These are phyloP conservation scores for Asterophora lycoperdoides DNA, from an alignment of 768 basidiomycete genomes.

Conservation along the genomic window DNA sequence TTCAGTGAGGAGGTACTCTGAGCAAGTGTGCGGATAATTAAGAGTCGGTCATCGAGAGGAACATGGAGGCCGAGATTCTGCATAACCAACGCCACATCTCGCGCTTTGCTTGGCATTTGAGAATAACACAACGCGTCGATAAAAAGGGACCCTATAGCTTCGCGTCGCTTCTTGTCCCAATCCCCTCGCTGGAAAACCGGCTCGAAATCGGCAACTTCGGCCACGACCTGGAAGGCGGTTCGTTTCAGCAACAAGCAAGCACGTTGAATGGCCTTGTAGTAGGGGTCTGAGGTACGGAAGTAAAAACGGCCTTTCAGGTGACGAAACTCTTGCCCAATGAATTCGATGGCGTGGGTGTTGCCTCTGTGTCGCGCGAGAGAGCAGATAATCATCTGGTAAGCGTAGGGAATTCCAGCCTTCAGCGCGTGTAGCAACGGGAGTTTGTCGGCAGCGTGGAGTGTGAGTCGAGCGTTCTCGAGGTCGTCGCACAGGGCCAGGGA, in stretches of 20 bases:
- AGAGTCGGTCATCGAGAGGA: conserved; percentile 24
- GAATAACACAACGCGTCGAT: conserved; percentile 34
- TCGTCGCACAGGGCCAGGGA: conserved; percentile 8
- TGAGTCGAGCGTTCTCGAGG: conserved; percentile 10
- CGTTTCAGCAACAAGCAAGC: conserved; percentile 12
- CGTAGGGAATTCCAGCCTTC: conserved; percentile 20
- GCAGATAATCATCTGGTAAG: conserved; percentile 35
- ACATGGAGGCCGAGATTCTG: conserved; percentile 30
- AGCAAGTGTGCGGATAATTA: conserved; percentile 42
- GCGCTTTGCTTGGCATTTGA: conserved; percentile 31
- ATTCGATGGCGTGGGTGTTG: conserved; percentile 30
- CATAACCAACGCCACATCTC: conserved; percentile 37
- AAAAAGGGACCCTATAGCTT: conserved; percentile 35
- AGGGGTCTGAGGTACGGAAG: not conserved
- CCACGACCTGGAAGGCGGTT: conserved; percentile 12
- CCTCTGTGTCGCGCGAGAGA: conserved; percentile 31
- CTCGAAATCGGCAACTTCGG: conserved; percentile 30
- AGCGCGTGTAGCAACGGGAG: conserved; percentile 18
- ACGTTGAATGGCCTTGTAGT: not conserved
- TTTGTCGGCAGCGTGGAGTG: conserved; percentile 23
- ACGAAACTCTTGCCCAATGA: conserved; percentile 37
- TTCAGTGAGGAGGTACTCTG: conserved; percentile 17
- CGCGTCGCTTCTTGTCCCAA: conserved; percentile 25
- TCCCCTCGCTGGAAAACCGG: conserved; percentile 20
- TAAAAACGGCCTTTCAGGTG: conserved; percentile 23